Evolutionary conservation across 2,329 filamentous ascomycete species (phyloP).

Genomic region (Penicillium sp.): DNA sequence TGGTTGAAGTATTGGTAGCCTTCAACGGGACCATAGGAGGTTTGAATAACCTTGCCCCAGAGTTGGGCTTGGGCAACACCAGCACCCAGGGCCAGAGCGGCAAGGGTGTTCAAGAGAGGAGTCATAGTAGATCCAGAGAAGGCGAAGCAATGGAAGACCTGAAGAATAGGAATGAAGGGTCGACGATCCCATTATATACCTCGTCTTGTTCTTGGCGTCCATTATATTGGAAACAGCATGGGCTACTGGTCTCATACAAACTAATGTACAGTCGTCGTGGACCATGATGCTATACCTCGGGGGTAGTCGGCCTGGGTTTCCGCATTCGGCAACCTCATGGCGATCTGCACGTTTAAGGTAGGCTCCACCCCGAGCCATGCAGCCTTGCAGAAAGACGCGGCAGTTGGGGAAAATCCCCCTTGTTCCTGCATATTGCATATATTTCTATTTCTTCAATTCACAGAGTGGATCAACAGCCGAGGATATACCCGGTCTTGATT

Average conservation of each 20-base stretch:
- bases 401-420: neutral
- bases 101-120: constrained; percentile 7
- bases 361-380: neutral
- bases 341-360: neutral
- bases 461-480: neutral
- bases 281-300: neutral
- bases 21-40: constrained; percentile 18
- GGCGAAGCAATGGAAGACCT: neutral
- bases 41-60: constrained; percentile 23
- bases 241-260: too few species aligned
- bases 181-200: neutral
- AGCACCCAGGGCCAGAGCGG: constrained; percentile 12
- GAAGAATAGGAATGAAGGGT: neutral
- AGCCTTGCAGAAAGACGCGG: neutral
- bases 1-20: constrained; percentile 25
- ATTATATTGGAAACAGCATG: neutral
- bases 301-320: neutral
- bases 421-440: neutral
- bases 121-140: constrained; percentile 5
- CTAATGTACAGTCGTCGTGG: neutral
- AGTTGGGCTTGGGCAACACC: constrained; percentile 19
- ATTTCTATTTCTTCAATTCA: neutral
- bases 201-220: too few species aligned
- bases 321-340: neutral
- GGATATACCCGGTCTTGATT: neutral